phyloP scores from a whole-genome alignment of 176 grass and related monocot genomes.

The Tuctoria greenei region DNA sequence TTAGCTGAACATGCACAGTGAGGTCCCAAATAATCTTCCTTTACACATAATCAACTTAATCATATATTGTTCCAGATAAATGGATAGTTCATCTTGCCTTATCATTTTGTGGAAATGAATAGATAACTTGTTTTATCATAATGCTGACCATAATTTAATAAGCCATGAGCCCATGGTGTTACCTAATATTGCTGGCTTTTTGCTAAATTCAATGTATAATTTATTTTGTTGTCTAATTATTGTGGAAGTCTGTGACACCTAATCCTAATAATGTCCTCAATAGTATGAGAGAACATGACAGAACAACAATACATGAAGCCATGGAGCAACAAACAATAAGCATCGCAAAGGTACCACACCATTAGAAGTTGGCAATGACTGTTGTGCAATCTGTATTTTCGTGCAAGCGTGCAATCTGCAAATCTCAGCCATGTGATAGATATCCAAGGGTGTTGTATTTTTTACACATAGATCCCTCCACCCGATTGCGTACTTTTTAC shows the following conservation, averaged over 20 bases:
- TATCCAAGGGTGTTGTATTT: too few species aligned
- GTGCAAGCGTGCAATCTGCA: too few species aligned
- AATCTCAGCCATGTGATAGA: too few species aligned
- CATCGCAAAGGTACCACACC: slow-evolving; percentile 92
- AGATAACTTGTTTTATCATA: neutral
- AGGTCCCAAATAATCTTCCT: slow-evolving; percentile 20
- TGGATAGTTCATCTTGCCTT: neutral
- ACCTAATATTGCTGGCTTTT: neutral
- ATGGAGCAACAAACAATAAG: slow-evolving; percentile 99
- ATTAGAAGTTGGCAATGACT: too few species aligned
- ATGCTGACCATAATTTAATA: neutral
- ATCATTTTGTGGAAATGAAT: neutral
- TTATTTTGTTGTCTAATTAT: slow-evolving; percentile 19
- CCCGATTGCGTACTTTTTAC: too few species aligned
- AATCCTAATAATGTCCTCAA: slow-evolving; percentile 31
- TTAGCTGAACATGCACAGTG: neutral
- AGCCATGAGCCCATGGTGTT: neutral
- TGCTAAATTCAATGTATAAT: neutral
- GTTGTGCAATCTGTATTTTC: too few species aligned
- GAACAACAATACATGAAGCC: slow-evolving; percentile 98
- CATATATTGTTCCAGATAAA: neutral
- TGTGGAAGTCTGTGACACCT: slow-evolving; percentile 15
- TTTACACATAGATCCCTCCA: too few species aligned
- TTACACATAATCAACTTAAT: neutral
- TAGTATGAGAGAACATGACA: slow-evolving; percentile 96